Evolutionary conservation across 169 alveolate genomes (phyloP), one percentile per base, ranked within the genome.

Genomic region (Eimeria falciformis): DNA sequence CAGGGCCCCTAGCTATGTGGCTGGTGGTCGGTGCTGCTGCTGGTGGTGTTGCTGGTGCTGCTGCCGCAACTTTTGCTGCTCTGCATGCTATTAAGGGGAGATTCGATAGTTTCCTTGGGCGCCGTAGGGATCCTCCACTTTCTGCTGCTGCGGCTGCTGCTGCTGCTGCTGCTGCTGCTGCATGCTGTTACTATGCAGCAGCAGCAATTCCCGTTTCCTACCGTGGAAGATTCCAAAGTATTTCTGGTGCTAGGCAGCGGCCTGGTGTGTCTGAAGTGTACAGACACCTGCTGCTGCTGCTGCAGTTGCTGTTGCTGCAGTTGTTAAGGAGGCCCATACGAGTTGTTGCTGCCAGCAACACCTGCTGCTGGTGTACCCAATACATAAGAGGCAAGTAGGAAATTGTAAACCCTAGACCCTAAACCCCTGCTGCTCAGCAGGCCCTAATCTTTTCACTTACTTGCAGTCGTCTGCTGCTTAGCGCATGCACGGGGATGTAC

Each of bases 91-190:
- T 18, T 45, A 73, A 73, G 25, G 27, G 25, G 25, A 21, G 23
- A 4, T n/a, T 12, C 40, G 25, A 2, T 14, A 7, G 50, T 29
- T 17, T 71, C 25, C 27, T 73, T 21, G 27, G 5, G 47, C 65
- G 0, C 65, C 33, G 9, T 58, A 27, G 33, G 9, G 71, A 18
- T 11, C 37, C n/a, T 1, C 7, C 40, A 1, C 37, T 17, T 1
- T 47, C 40, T 45, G 65, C 62, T 73, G 65, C 65, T 27, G 78
- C 47, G n/a, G 83, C 83, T 71, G 83, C 58, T 29, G 83, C 83
- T 40, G 56, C 83, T 18, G 83, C 83, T 71, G 56, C 84, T 73
- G 84, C 84, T 43, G 84, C 84, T 73, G 65, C 84, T 73, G 84
- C 84, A n/a, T 73, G 84, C 81, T 68, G 81, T 25, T 68, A 50